Evolutionary conservation across 768 basidiomycete genomes (phyloP).

Genomic region (Astraeus odoratus): DNA sequence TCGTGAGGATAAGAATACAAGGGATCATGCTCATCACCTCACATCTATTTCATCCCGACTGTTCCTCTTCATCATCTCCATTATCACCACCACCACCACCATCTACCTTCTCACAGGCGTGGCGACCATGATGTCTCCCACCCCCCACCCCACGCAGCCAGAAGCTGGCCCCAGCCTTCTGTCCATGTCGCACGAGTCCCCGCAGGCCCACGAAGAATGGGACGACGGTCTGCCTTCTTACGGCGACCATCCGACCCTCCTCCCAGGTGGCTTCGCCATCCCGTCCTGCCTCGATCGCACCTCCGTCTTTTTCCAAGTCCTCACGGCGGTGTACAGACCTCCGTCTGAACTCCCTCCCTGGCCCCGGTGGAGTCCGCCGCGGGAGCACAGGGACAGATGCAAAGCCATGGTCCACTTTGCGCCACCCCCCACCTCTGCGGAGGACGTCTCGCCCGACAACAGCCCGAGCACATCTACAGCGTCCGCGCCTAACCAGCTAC

Average conservation of each 20-base stretch:
- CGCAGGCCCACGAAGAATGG: neutral
- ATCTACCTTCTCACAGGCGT: neutral
- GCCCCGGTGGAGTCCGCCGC: conserved; percentile 11
- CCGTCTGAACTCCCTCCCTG: neutral
- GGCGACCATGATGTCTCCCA: conserved; percentile 9
- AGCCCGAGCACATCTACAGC: neutral
- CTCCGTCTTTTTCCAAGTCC: conserved; percentile 25
- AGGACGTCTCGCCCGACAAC: neutral
- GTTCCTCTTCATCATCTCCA: neutral
- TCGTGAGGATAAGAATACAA: conserved; percentile 16
- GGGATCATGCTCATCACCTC: conserved; percentile 10
- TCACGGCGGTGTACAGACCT: conserved; percentile 20
- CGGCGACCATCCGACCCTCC: conserved; percentile 6
- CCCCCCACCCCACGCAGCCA: conserved; percentile 2
- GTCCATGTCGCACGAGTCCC: neutral
- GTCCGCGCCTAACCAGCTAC: conserved; percentile 14
- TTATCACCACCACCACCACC: neutral
- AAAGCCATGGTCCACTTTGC: conserved; percentile 25
- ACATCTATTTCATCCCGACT: conserved; percentile 4
- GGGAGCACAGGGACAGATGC: conserved; percentile 19
- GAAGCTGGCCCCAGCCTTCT: conserved; percentile 17
- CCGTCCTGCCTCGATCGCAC: conserved; percentile 17
- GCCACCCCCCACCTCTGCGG: neutral
- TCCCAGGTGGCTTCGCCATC: conserved; percentile 4
- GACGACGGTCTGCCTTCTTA: conserved; percentile 6